Evolutionary conservation across 1,284 basidiomycete species (phyloP), one percentile per base, ranked within the genome.

Genomic region (Cutaneotrichosporon dermatis): DNA sequence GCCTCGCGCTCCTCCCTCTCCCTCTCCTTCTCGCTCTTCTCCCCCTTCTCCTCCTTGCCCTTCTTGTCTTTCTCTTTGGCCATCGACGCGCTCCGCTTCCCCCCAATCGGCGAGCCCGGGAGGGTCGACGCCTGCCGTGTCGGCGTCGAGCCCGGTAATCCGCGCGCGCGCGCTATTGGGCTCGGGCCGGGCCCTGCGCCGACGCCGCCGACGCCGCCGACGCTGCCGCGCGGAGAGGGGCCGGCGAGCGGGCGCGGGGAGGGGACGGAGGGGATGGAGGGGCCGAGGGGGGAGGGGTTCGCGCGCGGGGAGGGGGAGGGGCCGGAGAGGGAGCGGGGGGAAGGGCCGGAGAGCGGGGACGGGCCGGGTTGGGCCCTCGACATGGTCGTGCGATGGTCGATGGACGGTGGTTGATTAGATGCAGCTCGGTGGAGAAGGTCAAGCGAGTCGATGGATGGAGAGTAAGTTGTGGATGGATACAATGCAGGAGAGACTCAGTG

Each of bases 271-370:
- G 55, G 43, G 33, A 25, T 16, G 16, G 16, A 33, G 16, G 45
- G 45, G 34, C 25, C 25, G 25, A 59, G 43, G 33, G 45, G 45
- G 16, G 16, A 33, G 16, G 45, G 45, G 34, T 51, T 49, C 16
- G 57, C 53, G 42, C 56, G 61, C 33, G 61, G 40, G 11, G 57
- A 50, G 11, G 61, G 61, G 25, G 57, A 57, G 9, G 57, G 46
- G 12, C 39, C 57, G 13, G 61, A 35, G 11, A 52, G 57, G 9
- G 57, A 51, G 12, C 39, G 61, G 13, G 61, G 40, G 11, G 57
- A 50, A 10, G 61, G 61, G 25, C 61, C 61, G 13, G 57, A 51
- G 12, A 48, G 55, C 25, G 62, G 62, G 12, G 58, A 60, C 3
- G 62, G 62, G 8, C 58, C 58, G 15, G 56, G 13, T 41, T 50